A percentile compares a stretch with the other conserved stretches of the same genome.
Conservation (phyloP, 2,329 filamentous ascomycete species). For the Sphaerulina populicola region DNA sequence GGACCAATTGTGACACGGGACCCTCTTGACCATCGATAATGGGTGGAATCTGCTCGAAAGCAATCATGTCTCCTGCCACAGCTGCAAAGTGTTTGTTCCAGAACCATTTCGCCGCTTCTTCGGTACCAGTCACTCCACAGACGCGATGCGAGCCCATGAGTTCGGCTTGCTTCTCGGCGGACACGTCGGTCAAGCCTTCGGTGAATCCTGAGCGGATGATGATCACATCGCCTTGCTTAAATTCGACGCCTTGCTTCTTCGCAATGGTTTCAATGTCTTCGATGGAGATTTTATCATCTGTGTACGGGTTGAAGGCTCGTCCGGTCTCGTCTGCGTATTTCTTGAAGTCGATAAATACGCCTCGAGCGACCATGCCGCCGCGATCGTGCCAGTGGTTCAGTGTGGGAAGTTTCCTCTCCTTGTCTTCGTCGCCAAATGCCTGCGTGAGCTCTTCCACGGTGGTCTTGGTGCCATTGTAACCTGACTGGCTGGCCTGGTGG, state of each 20-base stretch:
- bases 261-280: constrained; percentile 40
- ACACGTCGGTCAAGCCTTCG: constrained; percentile 37
- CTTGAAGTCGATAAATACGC: constrained; percentile 51
- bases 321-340: constrained; percentile 51
- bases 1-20: constrained; percentile 20
- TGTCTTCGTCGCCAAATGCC: constrained; percentile 23
- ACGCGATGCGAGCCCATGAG: constrained; percentile 35
- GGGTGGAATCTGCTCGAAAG: constrained; percentile 41
- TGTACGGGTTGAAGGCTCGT: constrained; percentile 50
- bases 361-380: constrained; percentile 49
- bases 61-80: constrained; percentile 49
- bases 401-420: constrained; percentile 27
- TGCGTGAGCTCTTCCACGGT: constrained; percentile 25
- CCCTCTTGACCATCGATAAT: constrained; percentile 23
- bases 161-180: constrained; percentile 33
- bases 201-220: constrained; percentile 49
- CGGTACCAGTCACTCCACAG: constrained; percentile 41
- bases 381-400: constrained; percentile 43
- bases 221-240: constrained; percentile 49
- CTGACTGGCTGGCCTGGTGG: constrained; percentile 35
- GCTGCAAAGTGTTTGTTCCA: constrained; percentile 52
- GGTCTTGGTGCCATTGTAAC: constrained; percentile 45
- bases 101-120: constrained; percentile 48
- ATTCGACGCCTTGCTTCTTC: constrained; percentile 37
- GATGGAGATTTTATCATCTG: constrained; percentile 39